Evolutionary conservation across 495 filamentous ascomycete species (phyloP).

Genomic region (Neurospora tetraspora): DNA sequence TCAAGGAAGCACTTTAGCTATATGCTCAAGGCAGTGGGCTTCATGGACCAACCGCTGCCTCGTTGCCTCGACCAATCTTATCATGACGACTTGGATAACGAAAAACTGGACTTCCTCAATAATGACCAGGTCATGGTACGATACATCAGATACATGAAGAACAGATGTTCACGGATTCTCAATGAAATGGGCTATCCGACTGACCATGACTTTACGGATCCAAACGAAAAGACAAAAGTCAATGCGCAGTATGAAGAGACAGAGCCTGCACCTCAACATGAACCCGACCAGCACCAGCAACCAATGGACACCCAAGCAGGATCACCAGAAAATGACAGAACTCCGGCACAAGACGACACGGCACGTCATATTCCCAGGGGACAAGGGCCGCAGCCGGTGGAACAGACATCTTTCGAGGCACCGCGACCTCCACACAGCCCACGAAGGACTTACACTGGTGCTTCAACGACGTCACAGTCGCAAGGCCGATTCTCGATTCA

Average conservation of each 20-base stretch:
- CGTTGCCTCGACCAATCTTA: conserved; percentile 6
- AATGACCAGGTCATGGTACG: conserved; percentile 3
- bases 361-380: background rate
- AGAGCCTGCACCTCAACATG: background rate
- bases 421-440: background rate
- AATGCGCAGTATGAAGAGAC: background rate
- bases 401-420: background rate
- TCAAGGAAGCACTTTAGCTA: background rate
- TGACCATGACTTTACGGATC: background rate
- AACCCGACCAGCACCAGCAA: background rate
- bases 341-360: background rate
- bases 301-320: background rate
- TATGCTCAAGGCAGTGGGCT: conserved; percentile 1
- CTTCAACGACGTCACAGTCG: background rate
- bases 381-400: background rate
- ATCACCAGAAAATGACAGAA: background rate
- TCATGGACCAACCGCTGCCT: conserved; percentile 2
- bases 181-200: background rate
- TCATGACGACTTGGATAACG: background rate
- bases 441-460: background rate
- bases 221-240: background rate
- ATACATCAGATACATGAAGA: background rate
- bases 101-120: background rate
- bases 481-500: background rate
- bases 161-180: background rate